These are phyloP conservation scores for Thecaphora thlaspeos DNA, from an alignment of 1,284 basidiomycete genomes.

Conservation along the genomic window DNA sequence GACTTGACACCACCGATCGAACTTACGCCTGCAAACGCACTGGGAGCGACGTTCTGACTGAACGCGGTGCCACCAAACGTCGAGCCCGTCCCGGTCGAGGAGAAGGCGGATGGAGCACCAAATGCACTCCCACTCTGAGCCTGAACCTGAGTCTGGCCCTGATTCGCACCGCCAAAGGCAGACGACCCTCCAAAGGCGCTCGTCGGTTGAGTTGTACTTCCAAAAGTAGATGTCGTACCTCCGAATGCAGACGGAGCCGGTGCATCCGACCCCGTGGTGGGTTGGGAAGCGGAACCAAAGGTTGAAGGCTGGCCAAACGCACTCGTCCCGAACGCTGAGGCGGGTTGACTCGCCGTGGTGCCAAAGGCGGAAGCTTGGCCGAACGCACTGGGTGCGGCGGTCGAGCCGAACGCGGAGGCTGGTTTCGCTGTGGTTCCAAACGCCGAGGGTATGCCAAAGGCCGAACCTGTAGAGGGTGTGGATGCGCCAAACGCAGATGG, in stretches of 20 bases:
- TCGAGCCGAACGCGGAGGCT: neutral
- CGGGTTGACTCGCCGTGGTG: neutral
- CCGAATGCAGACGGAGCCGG: conserved; percentile 10
- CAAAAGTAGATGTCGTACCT: conserved; percentile 5
- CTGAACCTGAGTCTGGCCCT: no score
- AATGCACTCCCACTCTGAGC: no score
- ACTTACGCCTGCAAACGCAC: no score
- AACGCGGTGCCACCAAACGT: neutral
- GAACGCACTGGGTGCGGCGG: conserved; percentile 8
- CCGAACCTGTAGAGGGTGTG: neutral
- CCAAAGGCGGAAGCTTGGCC: conserved; percentile 17
- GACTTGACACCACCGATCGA: conserved; percentile 2
- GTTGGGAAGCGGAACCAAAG: conserved; percentile 1
- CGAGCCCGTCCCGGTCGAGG: neutral
- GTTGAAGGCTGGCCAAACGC: conserved; percentile 19
- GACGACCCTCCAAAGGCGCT: conserved; percentile 1
- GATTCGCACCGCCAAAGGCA: conserved; percentile 3
- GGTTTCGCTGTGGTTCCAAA: neutral
- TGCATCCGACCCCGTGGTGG: neutral
- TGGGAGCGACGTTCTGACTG: no score
- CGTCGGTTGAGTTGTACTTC: neutral
- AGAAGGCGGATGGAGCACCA: neutral
- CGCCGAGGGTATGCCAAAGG: neutral
- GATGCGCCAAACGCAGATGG: neutral
- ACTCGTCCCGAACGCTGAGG: neutral